Base-by-base conservation (phyloP, 345 rosid genomes). In the Cardamine resedifolia region DNA sequence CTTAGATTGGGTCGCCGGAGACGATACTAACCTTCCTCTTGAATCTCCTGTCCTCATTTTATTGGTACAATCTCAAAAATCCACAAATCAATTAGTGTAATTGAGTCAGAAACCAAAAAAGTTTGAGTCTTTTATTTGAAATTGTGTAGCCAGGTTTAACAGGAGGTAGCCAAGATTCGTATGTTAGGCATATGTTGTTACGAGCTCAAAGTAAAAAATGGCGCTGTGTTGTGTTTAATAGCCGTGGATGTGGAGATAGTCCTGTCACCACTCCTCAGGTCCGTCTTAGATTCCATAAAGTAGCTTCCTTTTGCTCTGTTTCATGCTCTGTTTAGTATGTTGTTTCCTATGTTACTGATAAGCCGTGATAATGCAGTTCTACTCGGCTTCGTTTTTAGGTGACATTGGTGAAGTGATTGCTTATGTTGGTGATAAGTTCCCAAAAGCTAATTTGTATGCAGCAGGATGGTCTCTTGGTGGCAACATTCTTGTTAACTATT, bases 401-500 rank as follows among this genome's bases (percentile, higher is more conserved):
- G 97, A 94, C 60, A 83, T 85, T 70, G 38, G 64, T 59, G 89
- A 89, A 88, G 95, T 88, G 73, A 87, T 94, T 41, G 75, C 63
- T 24, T 86, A 84, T 64, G 85, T 91, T 72, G 76, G 79, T 10
- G 47, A 47, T 30, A 81, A 87, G 57, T 89, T 89, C 79, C 97
- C 98, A 2, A 70, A 77, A 28, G 90, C 97, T 64, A 89, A 93
- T 72, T 55, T 93, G 75, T 88, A 94, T 84, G 97, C 97, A 14
- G 85, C 81, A 68, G 96, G 98, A 51, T 94, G 98, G 96, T 94
- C 98, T 73, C 92, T 94, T 30, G 97, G 97, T 34, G 97, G 92
- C 34, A 91, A 94, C 78, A 86, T 91, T 79, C 97, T 94, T 57
- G 95, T 94, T 31, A 88, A 87, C 60, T 94, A 89, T 83, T 64